phyloP scores from a whole-genome alignment of 306 rosid genomes.

The Clitoria ternatea region DNA sequence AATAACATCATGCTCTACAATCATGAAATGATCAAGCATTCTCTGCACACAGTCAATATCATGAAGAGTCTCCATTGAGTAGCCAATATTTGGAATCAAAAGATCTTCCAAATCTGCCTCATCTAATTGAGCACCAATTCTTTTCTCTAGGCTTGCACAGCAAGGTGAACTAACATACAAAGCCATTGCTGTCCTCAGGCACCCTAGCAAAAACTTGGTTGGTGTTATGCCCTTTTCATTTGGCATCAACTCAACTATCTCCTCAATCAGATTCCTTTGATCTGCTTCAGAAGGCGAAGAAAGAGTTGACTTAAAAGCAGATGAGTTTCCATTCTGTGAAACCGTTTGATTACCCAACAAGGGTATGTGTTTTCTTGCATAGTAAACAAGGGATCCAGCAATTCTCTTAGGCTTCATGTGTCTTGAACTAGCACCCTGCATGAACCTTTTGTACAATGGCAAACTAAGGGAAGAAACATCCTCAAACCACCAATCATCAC shows the following conservation, averaged over 20 bases:
- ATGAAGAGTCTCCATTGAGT: constrained; percentile 78
- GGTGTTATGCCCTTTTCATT: constrained; percentile 54
- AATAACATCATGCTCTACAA: constrained; percentile 38
- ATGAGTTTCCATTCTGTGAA: constrained; percentile 37
- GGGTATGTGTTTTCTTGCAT: constrained; percentile 63
- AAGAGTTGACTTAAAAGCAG: constrained; percentile 30
- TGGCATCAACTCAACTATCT: constrained; percentile 66
- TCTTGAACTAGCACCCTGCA: constrained; percentile 49
- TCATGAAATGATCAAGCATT: constrained; percentile 83
- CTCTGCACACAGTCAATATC: constrained; percentile 84
- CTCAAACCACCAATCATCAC: constrained; percentile 93
- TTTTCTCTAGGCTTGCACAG: constrained; percentile 56
- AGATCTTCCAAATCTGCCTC: constrained; percentile 78
- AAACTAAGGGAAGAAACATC: constrained; percentile 58
- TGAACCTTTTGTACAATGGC: constrained; percentile 57
- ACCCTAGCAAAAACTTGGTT: constrained; percentile 60
- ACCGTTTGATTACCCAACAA: constrained; percentile 56
- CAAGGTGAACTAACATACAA: constrained; percentile 59
- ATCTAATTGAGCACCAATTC: constrained; percentile 67
- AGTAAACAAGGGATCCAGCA: constrained; percentile 66
- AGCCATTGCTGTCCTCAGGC: constrained; percentile 64
- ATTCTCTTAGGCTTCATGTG: constrained; percentile 59
- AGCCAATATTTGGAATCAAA: constrained; percentile 72
- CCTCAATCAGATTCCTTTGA: constrained; percentile 73
- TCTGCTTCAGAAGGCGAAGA: constrained; percentile 48